Base-by-base conservation (phyloP, 495 filamentous ascomycete species). In the Thermothielavioides terrestris region DNA sequence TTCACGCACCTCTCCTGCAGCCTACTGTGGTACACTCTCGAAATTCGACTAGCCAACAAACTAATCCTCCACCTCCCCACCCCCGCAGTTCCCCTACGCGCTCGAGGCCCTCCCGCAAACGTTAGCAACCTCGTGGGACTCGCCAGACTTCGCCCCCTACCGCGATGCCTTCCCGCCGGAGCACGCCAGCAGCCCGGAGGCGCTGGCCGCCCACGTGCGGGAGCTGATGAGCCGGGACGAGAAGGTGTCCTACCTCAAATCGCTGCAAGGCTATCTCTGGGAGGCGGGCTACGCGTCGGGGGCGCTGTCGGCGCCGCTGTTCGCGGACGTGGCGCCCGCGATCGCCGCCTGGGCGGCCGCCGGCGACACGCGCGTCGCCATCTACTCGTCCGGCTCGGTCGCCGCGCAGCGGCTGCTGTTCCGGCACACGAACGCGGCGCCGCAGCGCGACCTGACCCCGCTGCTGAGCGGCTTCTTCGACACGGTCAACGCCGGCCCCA, bases 191-290 rank as follows among this genome's bases (percentile, higher is more conserved):
- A 70, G 71, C 18, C 75, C 71, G 30, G 62, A 66, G 5, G 72
- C 73, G 26, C 66, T 87, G 40, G 55, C 71, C 36, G 64, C 73
- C 1, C 81, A 85, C 60, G 73, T 85, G 44, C 64, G 73, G 52
- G 80, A 84, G 52, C 76, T 87, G 48, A 81, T 82, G 55, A 65
- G 67, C 45, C 75, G 70, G 45, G 84, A 87, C 57, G 68, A 84
- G 46, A 88, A 88, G 64, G 65, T 79, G 45, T 64, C 78, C 26
- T 84, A 82, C 61, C 72, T 87, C 48, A 88, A 88, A 64, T 72
- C 76, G 53, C 76, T 87, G 45, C 84, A 87, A 68, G 83, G 84
- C 55, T 78, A 84, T 63, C 73, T 88, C 35, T 88, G 82, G 82
- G 63, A 74, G 54, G 67, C 69, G 18, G 84, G 84, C 42, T 88